These are phyloP conservation scores for Scytalidium sp. DNA, from an alignment of 2,329 filamentous ascomycete genomes.

Conservation along the genomic window DNA sequence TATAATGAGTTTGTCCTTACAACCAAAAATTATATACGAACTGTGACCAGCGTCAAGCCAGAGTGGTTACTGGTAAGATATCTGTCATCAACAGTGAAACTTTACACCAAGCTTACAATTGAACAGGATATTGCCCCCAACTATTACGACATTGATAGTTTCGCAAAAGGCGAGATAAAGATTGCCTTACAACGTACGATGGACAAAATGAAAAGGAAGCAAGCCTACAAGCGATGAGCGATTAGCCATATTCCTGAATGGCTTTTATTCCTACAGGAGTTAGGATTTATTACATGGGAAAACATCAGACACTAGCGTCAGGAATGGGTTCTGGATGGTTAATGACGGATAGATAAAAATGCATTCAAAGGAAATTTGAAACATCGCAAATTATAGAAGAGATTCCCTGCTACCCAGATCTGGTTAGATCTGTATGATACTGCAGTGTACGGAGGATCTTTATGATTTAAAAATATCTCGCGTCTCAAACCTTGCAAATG, in stretches of 20 bases:
- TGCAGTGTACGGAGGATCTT: too few relatives aligned
- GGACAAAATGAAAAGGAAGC: conserved; percentile 58
- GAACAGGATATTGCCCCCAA: conserved; percentile 82
- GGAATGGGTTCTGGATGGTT: not conserved
- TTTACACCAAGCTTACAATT: conserved; percentile 27
- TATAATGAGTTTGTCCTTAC: conserved; percentile 99
- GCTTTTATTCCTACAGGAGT: too few relatives aligned
- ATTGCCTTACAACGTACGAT: conserved; percentile 55
- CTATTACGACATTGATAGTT: conserved; percentile 84
- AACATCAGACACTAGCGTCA: too few relatives aligned
- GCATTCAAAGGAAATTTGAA: not conserved
- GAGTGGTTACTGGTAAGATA: conserved; percentile 87
- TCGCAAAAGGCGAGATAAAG: conserved; percentile 85
- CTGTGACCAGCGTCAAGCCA: conserved; percentile 84
- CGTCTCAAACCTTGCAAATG: too few relatives aligned
- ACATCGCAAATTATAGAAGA: not conserved
- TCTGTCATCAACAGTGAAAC: conserved; percentile 5
- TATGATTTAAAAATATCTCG: too few relatives aligned
- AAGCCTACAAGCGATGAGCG: conserved; percentile 11
- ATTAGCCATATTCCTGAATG: too few relatives aligned
- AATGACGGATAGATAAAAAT: not conserved
- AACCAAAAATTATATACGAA: conserved; percentile 96
- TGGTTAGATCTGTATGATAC: too few relatives aligned
- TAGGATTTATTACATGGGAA: too few relatives aligned
- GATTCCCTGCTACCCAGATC: not conserved